A percentile compares a stretch with the other conserved stretches of the same genome.
Evolutionary conservation across 164 flowering plant genomes (phyloP).

Genomic region (Chimonanthus praecox): DNA sequence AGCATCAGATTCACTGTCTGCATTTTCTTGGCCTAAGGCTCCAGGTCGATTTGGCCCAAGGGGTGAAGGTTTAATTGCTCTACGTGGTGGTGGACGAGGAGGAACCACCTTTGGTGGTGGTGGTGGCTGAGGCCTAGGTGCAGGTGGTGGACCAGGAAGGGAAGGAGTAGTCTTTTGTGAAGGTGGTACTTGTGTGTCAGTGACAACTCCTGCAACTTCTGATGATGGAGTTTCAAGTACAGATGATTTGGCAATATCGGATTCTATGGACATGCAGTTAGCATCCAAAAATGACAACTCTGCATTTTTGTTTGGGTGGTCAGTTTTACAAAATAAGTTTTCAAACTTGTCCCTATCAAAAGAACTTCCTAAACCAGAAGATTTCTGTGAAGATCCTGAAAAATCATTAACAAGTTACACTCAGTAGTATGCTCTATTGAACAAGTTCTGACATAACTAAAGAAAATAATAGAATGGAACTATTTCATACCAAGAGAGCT

Average conservation of each 20-base stretch:
- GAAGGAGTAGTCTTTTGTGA: constrained; percentile 28
- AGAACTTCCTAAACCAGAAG: constrained; percentile 33
- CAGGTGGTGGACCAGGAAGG: constrained; percentile 29
- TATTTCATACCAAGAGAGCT: constrained; percentile 56
- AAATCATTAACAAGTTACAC: constrained; percentile 5
- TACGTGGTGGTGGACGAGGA: constrained; percentile 55
- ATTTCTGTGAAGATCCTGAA: constrained; percentile 63
- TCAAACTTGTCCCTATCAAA: constrained; percentile 34
- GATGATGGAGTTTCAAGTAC: constrained; percentile 19
- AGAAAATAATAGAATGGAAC: too few relatives aligned
- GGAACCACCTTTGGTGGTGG: constrained; percentile 39
- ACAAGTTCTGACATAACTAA: neutral
- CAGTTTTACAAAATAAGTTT: constrained; percentile 22
- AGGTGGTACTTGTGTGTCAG: constrained; percentile 12
- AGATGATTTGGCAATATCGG: constrained; percentile 21
- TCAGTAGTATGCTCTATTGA: too few relatives aligned
- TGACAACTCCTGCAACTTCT: constrained; percentile 17
- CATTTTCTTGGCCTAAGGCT: neutral
- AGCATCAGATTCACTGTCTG: constrained; percentile 23
- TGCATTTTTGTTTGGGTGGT: constrained; percentile 16
- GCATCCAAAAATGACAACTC: constrained; percentile 18
- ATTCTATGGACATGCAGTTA: constrained; percentile 18
- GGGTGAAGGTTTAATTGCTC: constrained; percentile 30
- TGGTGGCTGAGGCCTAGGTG: constrained; percentile 32
- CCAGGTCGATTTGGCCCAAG: constrained; percentile 28